phyloP scores from a whole-genome alignment of 371 early-diverging fungal species.

The Mucor lusitanicus region DNA sequence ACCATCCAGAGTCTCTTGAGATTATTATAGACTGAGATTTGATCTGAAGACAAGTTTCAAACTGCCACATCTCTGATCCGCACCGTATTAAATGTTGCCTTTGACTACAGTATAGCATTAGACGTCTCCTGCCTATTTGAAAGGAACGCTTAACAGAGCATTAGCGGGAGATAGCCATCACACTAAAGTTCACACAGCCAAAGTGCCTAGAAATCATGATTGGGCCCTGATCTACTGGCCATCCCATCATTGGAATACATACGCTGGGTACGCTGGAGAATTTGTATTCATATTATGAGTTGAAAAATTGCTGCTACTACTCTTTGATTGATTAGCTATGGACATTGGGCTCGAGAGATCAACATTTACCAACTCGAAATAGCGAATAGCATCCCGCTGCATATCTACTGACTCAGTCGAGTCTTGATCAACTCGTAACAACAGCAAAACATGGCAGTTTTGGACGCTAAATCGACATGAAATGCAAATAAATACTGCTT shows the following conservation, averaged over 20 bases:
- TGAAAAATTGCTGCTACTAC: background rate
- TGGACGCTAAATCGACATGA: background rate
- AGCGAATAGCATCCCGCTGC: background rate
- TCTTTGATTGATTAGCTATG: background rate
- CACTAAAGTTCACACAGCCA: too few species aligned
- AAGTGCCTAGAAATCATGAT: background rate
- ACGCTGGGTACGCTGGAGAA: too few species aligned
- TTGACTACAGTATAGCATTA: too few species aligned
- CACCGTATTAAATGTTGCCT: too few species aligned
- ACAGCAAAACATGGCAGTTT: background rate
- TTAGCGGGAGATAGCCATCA: too few species aligned
- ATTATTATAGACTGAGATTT: too few species aligned
- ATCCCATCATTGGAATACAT: too few species aligned
- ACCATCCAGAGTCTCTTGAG: too few species aligned
- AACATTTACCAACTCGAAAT: background rate
- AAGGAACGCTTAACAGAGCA: too few species aligned
- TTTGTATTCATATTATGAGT: background rate
- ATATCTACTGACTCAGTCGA: background rate
- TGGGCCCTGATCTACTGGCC: background rate
- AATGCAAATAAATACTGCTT: background rate
- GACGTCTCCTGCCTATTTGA: too few species aligned
- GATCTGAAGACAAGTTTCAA: too few species aligned
- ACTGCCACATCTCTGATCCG: too few species aligned
- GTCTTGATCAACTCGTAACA: background rate
- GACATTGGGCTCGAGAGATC: background rate